Base-by-base conservation (phyloP, 2,329 filamentous ascomycete genomes). In the Colletotrichum truncatum region DNA sequence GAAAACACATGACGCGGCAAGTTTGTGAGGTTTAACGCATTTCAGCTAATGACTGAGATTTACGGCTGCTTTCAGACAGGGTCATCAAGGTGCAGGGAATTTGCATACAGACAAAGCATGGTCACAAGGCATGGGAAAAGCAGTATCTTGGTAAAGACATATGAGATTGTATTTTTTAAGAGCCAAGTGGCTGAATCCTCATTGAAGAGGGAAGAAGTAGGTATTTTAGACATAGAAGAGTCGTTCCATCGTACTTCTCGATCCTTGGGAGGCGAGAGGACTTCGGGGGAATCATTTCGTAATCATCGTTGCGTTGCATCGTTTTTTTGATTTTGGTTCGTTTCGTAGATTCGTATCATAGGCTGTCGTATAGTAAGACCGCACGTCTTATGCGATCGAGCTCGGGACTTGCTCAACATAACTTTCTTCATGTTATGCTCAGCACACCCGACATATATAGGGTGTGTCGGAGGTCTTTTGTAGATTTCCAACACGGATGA, bases 231-330 rank as follows among this genome's bases (percentile, higher is more conserved):
- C 34, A 55, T 66, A 56, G 57, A 38, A 63, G 39, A 63, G 23
- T 52, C 57, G 43, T 63, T 51, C 45, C 49, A 43, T 66, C 63
- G 63, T 66, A 66, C 63, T 66, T 66, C 63, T 21, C 57, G 30
- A 36, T 36, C 32, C 28, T 28, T 4, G 8, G 12, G 23, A 49
- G 41, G 14, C 16, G 16, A 59, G 36, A 51, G 57, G 54, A 57
- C 21, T 10, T 26, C 32, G 45, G 51, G 45, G 51, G 60, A 32
- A 43, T 51, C 21, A 51, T 41, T 43, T 48, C 60, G n/a, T 64
- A 39, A 59, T n/a, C 38, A 39, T 54, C 12, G 6, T 62, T 55
- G 16, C 53, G 12, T 63, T 49, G 11, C 32, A 34, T 43, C 11
- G 23, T 56, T 58, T 63, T 63, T 46, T 58, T 32, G 16, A 12